phyloP scores from a whole-genome alignment of 2,329 filamentous ascomycete species.

The Dactylellina leptospora region DNA sequence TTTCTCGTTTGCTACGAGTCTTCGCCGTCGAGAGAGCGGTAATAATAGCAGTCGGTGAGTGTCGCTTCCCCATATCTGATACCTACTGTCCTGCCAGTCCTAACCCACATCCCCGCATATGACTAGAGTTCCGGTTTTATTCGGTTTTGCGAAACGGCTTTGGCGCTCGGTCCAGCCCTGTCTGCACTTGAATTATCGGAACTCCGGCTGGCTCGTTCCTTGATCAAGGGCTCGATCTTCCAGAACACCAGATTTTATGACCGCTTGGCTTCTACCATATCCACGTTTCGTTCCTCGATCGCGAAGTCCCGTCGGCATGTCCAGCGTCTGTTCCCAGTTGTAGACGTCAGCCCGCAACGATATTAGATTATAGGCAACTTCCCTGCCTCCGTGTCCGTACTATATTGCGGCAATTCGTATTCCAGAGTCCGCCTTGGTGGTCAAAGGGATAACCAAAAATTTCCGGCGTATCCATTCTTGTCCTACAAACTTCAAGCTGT shows the following conservation, averaged over 20 bases:
- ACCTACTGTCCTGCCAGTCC: slow-evolving; percentile 14
- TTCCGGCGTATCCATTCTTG: slow-evolving; percentile 25
- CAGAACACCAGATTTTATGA: slow-evolving; percentile 39
- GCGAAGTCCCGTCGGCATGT: slow-evolving; percentile 46
- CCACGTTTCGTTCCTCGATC: slow-evolving; percentile 44
- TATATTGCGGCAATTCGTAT: slow-evolving; percentile 39
- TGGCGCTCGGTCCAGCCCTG: slow-evolving; percentile 48
- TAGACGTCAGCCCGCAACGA: slow-evolving; percentile 36
- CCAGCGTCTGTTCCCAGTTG: slow-evolving; percentile 26
- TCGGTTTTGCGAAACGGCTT: slow-evolving; percentile 33
- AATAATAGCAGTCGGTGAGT: slow-evolving; percentile 39
- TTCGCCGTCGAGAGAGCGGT: slow-evolving; percentile 7
- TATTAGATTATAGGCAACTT: slow-evolving; percentile 26
- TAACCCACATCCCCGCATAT: slow-evolving; percentile 35
- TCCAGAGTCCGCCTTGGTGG: slow-evolving; percentile 44
- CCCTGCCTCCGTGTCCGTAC: slow-evolving; percentile 23
- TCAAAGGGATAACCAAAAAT: slow-evolving; percentile 21
- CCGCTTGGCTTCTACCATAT: slow-evolving; percentile 41
- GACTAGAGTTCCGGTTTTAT: slow-evolving; percentile 39
- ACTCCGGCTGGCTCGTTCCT: slow-evolving; percentile 52
- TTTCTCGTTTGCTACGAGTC: not conserved
- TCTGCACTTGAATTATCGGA: slow-evolving; percentile 36
- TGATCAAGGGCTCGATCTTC: slow-evolving; percentile 47
- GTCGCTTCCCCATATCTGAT: slow-evolving; percentile 20
- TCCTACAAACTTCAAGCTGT: slow-evolving; percentile 30